Conservation (phyloP, 2,329 filamentous ascomycete genomes). For the Aureobasidium sp. region DNA sequence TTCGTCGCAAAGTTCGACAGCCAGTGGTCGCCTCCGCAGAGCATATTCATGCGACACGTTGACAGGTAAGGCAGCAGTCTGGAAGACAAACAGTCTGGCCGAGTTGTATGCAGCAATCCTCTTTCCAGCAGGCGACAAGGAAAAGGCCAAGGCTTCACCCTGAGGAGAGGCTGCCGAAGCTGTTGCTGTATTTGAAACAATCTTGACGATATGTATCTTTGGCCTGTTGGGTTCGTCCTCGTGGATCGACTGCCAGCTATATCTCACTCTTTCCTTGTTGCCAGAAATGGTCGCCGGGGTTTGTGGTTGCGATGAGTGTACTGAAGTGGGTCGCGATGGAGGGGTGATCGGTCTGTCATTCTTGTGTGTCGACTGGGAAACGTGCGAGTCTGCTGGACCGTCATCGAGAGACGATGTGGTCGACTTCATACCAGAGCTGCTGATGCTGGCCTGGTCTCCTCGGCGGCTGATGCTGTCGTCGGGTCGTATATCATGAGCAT, state of each 20-base stretch:
- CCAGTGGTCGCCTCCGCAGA: slow-evolving; percentile 64
- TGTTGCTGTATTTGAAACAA: slow-evolving; percentile 76
- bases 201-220: slow-evolving; percentile 52
- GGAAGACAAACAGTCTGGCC: slow-evolving; percentile 71
- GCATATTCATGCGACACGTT: slow-evolving; percentile 64
- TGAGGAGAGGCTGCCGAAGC: slow-evolving; percentile 56
- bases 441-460: slow-evolving; percentile 8
- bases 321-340: slow-evolving; percentile 10
- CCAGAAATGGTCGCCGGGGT: slow-evolving; percentile 14
- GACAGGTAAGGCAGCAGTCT: slow-evolving; percentile 52
- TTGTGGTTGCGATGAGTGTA: slow-evolving; percentile 11
- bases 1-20: slow-evolving; percentile 71
- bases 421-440: background rate
- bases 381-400: background rate
- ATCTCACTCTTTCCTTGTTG: slow-evolving; percentile 26
- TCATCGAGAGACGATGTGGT: background rate
- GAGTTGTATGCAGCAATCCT: slow-evolving; percentile 76
- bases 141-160: slow-evolving; percentile 73
- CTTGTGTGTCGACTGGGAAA: background rate
- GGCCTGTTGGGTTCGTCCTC: slow-evolving; percentile 29
- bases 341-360: slow-evolving; percentile 12
- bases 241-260: slow-evolving; percentile 30
- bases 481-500: slow-evolving; percentile 12
- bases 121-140: slow-evolving; percentile 65
- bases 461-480: slow-evolving; percentile 15